phyloP scores from a whole-genome alignment of 805 yeast species.

The Cyberlindnera lachancei region DNA sequence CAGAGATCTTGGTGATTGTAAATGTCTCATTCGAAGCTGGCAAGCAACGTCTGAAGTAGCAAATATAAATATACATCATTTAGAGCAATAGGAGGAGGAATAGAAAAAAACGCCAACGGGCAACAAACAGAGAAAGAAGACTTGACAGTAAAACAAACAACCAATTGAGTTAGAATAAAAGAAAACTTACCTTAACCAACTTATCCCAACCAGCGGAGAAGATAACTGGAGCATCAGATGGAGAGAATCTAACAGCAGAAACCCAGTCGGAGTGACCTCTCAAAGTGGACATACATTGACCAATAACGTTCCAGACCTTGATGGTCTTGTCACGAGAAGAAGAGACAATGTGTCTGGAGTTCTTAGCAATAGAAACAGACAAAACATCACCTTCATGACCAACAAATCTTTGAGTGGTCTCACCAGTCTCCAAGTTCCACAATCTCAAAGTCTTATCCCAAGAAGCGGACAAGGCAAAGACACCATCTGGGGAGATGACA shows the following conservation, averaged over 20 bases:
- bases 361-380: constrained; percentile 92
- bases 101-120: no score
- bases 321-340: constrained; percentile 99
- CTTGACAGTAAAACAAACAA: not conserved
- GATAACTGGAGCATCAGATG: constrained; percentile 67
- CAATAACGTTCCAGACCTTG: constrained; percentile 98
- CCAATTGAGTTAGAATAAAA: constrained; percentile 1
- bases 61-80: constrained; percentile 82
- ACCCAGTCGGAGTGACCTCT: constrained; percentile 99
- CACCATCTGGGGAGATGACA: constrained; percentile 96
- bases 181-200: constrained; percentile 93
- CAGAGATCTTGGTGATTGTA: constrained; percentile 99
- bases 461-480: constrained; percentile 96
- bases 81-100: no score
- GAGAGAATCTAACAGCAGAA: constrained; percentile 95
- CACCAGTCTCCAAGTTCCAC: constrained; percentile 96
- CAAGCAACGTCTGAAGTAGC: constrained; percentile 95
- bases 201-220: constrained; percentile 99
- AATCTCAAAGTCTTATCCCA: constrained; percentile 99
- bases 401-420: constrained; percentile 86
- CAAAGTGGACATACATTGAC: constrained; percentile 92
- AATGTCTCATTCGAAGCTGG: constrained; percentile 88
- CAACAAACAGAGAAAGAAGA: no score
- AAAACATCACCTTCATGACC: constrained; percentile 98
- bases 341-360: constrained; percentile 96